Base-by-base conservation (phyloP, 1,284 basidiomycete genomes). In the Leccinum fuscescens region DNA sequence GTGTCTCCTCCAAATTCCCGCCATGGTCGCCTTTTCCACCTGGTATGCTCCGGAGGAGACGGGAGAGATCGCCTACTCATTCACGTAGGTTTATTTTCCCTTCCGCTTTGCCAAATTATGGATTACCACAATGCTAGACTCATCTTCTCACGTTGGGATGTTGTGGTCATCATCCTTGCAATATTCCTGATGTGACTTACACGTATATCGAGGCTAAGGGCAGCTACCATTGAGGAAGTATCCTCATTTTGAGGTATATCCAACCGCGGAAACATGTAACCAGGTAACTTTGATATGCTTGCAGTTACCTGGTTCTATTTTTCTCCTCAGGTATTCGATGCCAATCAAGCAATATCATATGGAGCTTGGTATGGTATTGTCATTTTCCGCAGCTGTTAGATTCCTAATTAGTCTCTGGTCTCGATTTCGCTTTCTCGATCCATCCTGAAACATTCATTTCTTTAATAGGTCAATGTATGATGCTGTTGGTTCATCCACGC, bases 131-230 rank as follows among this genome's bases (percentile, higher is more conserved):
- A 14, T 51, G 20, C 14, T 69, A 97, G 94, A 17, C 84, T 99
- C 59, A 96, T 99, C 65, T 98, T 99, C 85, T 96, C 97, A 1
- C 86, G 95, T 68, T 99, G 97, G 96, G 97, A 99, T 73, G 94
- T 97, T 52, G 89, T 99, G 65, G 91, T 90, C 29, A 93, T 99
- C 74, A 93, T 99, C 69, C 80, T 96, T 31, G 91, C 93, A 2
- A 93, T 96, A 76, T 99, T 99, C 82, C 78, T 99, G 65, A 86
- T 54, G 42, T 99, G 79, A 31, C 29, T 31, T 99, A 99, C 76
- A 98, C 95, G 4, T 99, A 98, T 76, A 98, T 98, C 71, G 97
- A 99, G 77, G 94, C 96, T 22, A 92, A 93, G 77, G 92, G 92
- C 68, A 99, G 99, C 78, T 99, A 98, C 72, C 94, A 97, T 73